phyloP scores from a whole-genome alignment of 1,139 yeast genomes.

The Taiozyma sp. region DNA sequence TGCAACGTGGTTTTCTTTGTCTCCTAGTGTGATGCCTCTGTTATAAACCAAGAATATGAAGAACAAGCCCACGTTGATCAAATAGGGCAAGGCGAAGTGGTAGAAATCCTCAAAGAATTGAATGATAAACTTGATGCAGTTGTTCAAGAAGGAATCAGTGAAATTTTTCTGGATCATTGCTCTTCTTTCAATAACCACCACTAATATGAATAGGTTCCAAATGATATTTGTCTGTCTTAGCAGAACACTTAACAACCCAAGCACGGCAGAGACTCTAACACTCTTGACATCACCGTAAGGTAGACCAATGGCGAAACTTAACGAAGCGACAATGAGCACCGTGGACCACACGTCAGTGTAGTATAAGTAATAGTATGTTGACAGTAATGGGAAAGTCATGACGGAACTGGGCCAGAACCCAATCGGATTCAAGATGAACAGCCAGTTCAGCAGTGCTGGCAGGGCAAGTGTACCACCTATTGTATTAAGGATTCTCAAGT shows the following conservation, averaged over 20 bases:
- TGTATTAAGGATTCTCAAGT: conserved; percentile 54
- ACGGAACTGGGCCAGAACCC: conserved; percentile 47
- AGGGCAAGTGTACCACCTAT: conserved; percentile 55
- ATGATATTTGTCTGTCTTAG: conserved; percentile 89
- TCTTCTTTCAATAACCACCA: conserved; percentile 48
- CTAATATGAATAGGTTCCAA: conserved; percentile 69
- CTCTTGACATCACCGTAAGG: conserved; percentile 30
- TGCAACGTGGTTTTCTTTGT: conserved; percentile 75
- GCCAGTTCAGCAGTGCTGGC: conserved; percentile 37
- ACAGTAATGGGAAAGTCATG: conserved; percentile 60
- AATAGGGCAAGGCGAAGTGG: conserved; percentile 43
- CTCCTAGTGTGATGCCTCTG: conserved; percentile 79
- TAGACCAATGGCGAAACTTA: conserved; percentile 32
- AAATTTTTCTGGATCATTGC: conserved; percentile 35
- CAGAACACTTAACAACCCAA: conserved; percentile 55
- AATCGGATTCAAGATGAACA: conserved; percentile 31
- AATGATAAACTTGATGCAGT: conserved; percentile 31
- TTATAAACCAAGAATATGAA: conserved; percentile 52
- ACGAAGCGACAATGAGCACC: conserved; percentile 50
- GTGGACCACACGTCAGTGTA: conserved; percentile 96
- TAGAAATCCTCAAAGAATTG: conserved; percentile 30
- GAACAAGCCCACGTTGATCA: conserved; percentile 46
- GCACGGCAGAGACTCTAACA: conserved; percentile 34
- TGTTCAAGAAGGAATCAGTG: conserved; percentile 30
- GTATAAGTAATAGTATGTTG: conserved; percentile 68